These are phyloP conservation scores for Termitomyces sp. DNA, from an alignment of 768 basidiomycete species.

Conservation along the genomic window DNA sequence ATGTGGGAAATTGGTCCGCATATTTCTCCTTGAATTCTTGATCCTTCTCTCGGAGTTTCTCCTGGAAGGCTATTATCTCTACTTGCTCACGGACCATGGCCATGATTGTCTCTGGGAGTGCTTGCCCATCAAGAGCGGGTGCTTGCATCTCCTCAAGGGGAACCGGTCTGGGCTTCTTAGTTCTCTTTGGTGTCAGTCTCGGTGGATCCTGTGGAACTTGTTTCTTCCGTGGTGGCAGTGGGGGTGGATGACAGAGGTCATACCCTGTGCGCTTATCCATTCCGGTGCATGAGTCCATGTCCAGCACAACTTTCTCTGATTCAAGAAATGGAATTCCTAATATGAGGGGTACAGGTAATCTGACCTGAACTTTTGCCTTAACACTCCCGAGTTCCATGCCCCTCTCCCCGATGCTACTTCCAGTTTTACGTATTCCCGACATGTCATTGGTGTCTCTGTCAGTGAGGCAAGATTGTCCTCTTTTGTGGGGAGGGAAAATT, in stretches of 20 bases:
- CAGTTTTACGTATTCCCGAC: not conserved
- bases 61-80: too few species aligned
- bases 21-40: too few species aligned
- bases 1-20: too few species aligned
- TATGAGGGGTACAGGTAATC: too few species aligned
- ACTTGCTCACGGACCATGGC: too few species aligned
- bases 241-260: not conserved
- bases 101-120: too few species aligned
- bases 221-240: not conserved
- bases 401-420: not conserved
- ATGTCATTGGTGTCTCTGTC: not conserved
- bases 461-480: too few species aligned
- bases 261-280: not conserved
- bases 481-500: not conserved
- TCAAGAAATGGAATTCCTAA: not conserved
- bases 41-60: too few species aligned
- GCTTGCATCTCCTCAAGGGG: too few species aligned
- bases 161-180: too few species aligned
- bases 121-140: too few species aligned
- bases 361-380: not conserved
- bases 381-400: not conserved
- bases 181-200: not conserved
- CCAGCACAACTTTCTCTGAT: not conserved
- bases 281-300: not conserved
- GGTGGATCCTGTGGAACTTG: not conserved